phyloP scores from a whole-genome alignment of 164 flowering plant genomes.

The Pachysandra terminalis region DNA sequence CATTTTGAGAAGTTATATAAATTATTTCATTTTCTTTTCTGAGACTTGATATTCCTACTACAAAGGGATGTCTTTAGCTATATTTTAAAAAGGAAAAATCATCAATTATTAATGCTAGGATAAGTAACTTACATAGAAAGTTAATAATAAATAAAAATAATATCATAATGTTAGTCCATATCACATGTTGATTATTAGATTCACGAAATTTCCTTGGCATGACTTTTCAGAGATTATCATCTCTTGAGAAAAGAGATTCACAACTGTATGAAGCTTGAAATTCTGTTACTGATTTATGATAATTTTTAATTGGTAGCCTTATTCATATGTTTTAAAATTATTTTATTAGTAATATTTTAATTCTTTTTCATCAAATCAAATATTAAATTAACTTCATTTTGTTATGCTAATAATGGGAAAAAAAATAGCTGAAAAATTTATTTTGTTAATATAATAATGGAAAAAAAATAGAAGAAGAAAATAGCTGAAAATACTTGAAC shows the following conservation, averaged over 20 bases:
- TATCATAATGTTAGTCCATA: conserved; percentile 8
- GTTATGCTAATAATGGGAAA: too few species aligned
- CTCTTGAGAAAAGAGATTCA: background rate
- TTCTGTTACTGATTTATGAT: background rate
- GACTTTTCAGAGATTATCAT: conserved; percentile 15
- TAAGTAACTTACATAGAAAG: conserved; percentile 1
- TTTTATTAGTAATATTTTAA: background rate
- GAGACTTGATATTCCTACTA: conserved; percentile 22
- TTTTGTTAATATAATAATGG: too few species aligned
- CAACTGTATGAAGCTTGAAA: background rate
- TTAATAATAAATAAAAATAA: background rate
- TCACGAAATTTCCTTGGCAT: conserved; percentile 20
- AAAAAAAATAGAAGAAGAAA: too few species aligned
- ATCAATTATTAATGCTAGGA: background rate
- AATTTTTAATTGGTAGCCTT: too few species aligned
- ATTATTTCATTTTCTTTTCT: conserved; percentile 7
- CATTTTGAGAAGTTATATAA: conserved; percentile 23
- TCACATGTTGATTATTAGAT: conserved; percentile 14
- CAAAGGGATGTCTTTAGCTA: conserved; percentile 32
- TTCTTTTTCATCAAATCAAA: too few species aligned
- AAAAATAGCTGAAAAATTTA: too few species aligned
- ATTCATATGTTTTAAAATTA: too few species aligned
- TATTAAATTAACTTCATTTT: too few species aligned
- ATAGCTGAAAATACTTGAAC: too few species aligned
- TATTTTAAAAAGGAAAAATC: conserved; percentile 3